Base-by-base conservation (phyloP, 2,329 filamentous ascomycete genomes). In the Tetracladium maxilliforme region DNA sequence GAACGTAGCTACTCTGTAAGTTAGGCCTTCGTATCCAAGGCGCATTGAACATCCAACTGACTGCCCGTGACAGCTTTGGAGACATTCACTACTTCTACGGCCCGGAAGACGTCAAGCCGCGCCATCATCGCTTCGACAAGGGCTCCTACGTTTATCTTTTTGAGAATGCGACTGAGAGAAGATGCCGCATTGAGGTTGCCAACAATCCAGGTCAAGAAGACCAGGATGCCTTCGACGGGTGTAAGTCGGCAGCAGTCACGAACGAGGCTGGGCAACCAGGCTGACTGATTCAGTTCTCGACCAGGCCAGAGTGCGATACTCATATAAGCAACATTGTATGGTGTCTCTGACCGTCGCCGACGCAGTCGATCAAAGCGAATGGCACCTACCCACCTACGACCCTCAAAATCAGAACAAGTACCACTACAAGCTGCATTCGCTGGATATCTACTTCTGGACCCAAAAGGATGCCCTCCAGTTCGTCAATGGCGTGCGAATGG, bases 391-490 rank as follows among this genome's bases (percentile, higher is more conserved):
- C 3, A 71, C 70, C 1, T 77, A 65, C 44, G 77, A 86, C 45
- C 69, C 70, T 3, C 61, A 61, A 25, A 81, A 82, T 47, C 70
- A 84, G 47, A 72, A 67, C 43, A 82, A 78, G 46, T 84, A 83
- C 46, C 69, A 83, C 57, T 83, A 83, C 52, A 72, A 70, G 43
- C 62, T 87, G 6, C 72, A 82, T 43, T 75, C 73, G 0, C 45
- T 86, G 29, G 79, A 86, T 41, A 54, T 86, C 10, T 87, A 87
- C 52, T 78, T 86, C 42, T 84, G 77, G 76, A 81, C 71, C 1
- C 67, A 70, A 31, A 60, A 70, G 28, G 79, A 86, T 48, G 77
- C 78, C 2, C 53, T 70, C 15, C 63, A 70, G 29, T 80, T 86
- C 35, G 52, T 84, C 32, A 75, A 75, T 38, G 71, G 70, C 10